Evolutionary conservation across 140 eudicot species (phyloP), one percentile per base, ranked within the genome.

Genomic region (Anethum foeniculum): DNA sequence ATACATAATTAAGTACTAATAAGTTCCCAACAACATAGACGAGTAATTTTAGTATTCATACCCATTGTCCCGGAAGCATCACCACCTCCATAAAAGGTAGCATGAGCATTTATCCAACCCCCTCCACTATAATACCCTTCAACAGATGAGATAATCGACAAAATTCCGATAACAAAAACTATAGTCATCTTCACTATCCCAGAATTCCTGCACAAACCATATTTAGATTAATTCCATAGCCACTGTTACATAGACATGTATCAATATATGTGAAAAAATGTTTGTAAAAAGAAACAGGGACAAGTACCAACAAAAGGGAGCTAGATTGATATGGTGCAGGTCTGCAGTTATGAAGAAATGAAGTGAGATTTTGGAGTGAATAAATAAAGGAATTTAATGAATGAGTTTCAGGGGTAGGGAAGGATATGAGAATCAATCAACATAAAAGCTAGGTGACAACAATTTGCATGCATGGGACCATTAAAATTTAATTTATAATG

Each of bases 21-120:
- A 15, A 18, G 12, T 34, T 16, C 5, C 14, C 11, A 28, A 48
- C 28, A 60, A 54, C 19, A 52, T 8, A 60, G 44, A 7, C 5
- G 25, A 58, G 76, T 19, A 34, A 34, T 34, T 34, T 34, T 34
- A 34, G 3, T 32, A 36, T 71, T 5, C 44, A 56, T 88, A 91
- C 96, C 93, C 96, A 91, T 91, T 48, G 96, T 91, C 67, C 96
- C 96, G 5, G 96, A 91, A 60, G 96, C 96, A 79, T 91, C 96
- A 71, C 93, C 93, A 9, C 96, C 96, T 47, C 96, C 96, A 28
- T 91, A 91, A 82, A 91, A 91, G 65, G 96, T 91, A 75, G 96
- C 96, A 83, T 89, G 96, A 46, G 93, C 96, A 58, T 80, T 82
- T 81, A 79, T 87, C 96, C 96, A 91, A 54, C 90, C 56, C 96